phyloP scores from a whole-genome alignment of 495 filamentous ascomycete species.

The Amphirosellinia nigrospora region DNA sequence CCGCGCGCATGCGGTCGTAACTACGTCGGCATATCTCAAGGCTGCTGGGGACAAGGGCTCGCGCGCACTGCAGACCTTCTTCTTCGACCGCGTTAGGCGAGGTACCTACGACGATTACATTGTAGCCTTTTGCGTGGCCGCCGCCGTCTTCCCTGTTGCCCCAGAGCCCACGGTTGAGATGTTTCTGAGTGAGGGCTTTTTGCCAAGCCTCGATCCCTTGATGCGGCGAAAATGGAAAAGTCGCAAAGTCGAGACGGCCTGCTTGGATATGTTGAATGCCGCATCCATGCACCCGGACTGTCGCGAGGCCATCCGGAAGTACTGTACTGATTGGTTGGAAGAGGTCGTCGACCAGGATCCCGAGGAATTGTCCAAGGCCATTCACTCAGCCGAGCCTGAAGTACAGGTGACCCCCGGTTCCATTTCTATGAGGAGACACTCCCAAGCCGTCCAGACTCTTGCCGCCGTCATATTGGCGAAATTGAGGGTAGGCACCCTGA shows the following conservation, averaged over 20 bases:
- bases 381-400: conserved; percentile 46
- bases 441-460: conserved; percentile 59
- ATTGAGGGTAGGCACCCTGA: conserved; percentile 60
- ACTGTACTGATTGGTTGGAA: conserved; percentile 83
- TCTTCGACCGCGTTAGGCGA: conserved; percentile 55
- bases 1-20: conserved; percentile 75
- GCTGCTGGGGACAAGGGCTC: conserved; percentile 71
- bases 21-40: conserved; percentile 80
- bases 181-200: conserved; percentile 85
- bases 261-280: conserved; percentile 86
- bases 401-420: conserved; percentile 47
- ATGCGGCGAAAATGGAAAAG: conserved; percentile 77
- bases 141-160: conserved; percentile 83
- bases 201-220: conserved; percentile 69
- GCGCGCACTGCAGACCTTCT: conserved; percentile 69
- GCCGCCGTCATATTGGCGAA: conserved; percentile 90
- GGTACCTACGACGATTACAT: conserved; percentile 65
- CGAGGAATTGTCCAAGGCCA: conserved; percentile 61
- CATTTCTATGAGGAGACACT: conserved; percentile 56
- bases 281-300: conserved; percentile 84
- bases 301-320: conserved; percentile 76
- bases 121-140: conserved; percentile 85
- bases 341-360: conserved; percentile 73
- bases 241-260: conserved; percentile 77
- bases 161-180: conserved; percentile 71